Percentiles rank a stretch among this genome's conserved stretches.
phyloP scores from a whole-genome alignment of 306 rosid genomes.

The Abrus precatorius region DNA sequence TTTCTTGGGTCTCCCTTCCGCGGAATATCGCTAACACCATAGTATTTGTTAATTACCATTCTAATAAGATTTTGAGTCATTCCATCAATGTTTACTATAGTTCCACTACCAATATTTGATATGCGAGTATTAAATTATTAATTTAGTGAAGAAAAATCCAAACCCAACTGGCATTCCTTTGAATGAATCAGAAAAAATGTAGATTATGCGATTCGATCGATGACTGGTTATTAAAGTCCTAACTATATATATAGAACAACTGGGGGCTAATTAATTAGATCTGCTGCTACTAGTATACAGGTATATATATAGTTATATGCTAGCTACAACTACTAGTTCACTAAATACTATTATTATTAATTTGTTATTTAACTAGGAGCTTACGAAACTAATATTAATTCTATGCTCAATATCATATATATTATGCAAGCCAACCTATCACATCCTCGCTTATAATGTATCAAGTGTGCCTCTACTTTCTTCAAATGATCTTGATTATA shows the following conservation, averaged over 20 bases:
- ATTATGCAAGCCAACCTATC: slow-evolving; percentile 17
- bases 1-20: slow-evolving; percentile 52
- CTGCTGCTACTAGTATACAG: slow-evolving; percentile 1
- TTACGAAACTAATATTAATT: slow-evolving; percentile 27
- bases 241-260: slow-evolving; percentile 41
- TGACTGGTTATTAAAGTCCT: slow-evolving; percentile 46
- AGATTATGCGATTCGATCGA: slow-evolving; percentile 62
- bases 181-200: slow-evolving; percentile 61
- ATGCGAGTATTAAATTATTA: slow-evolving; percentile 39
- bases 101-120: slow-evolving; percentile 46
- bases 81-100: slow-evolving; percentile 31
- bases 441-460: background rate
- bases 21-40: slow-evolving; percentile 61
- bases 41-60: slow-evolving; percentile 32
- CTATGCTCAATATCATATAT: slow-evolving; percentile 24
- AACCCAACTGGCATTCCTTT: slow-evolving; percentile 74
- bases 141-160: slow-evolving; percentile 48
- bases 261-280: slow-evolving; percentile 42
- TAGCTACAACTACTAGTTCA: slow-evolving; percentile 19
- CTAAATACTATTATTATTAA: background rate
- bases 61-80: slow-evolving; percentile 38
- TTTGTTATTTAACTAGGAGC: slow-evolving; percentile 13
- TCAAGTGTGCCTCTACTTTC: background rate
- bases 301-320: slow-evolving; percentile 13
- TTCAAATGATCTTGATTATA: background rate